Evolutionary conservation across 2,329 filamentous ascomycete genomes (phyloP), one percentile per base, ranked within the genome.

Genomic region (Fusarium camptoceras): DNA sequence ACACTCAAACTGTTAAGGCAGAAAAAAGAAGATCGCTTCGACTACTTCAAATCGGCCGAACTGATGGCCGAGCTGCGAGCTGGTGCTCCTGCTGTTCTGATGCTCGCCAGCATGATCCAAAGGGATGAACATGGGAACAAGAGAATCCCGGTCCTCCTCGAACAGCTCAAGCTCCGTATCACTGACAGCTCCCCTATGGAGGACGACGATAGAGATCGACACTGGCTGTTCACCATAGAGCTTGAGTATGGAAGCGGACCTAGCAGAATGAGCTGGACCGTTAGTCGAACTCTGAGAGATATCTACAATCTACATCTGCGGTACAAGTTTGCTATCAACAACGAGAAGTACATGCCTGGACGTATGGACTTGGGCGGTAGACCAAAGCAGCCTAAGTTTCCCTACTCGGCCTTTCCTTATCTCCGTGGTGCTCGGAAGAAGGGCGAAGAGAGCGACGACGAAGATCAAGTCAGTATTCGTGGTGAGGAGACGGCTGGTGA

Each of bases 21-120:
- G 73, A 93, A 91, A 79, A 97, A 93, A 78, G 92, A 93, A 56
- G 94, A 98, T 58, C 91, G 92, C 46, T 92, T 98, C 65, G 96
- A 99, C 78, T 94, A 96, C 77, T 91, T 92, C 76, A 99, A 98
- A 79, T 98, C 95, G 12, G 94, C 96, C 4, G 96, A 99, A 79
- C 85, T 99, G 48, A 95, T 99, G 88, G 96, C 96, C 3, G 96
- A 99, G 80, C 84, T 99, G 39, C 88, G 96, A 50, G 97, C 96
- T 44, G 96, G 94, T 56, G 94, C 94, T 2, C 96, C 96, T 6
- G 96, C 96, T 25, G 96, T 95, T 22, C 84, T 99, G 62, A 97
- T 99, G 80, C 84, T 99, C 55, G 96, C 96, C 10, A 98, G 94
- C 77, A 98, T 98, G 93, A 96, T 98, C 74, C 96, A 98, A 81